Conservation (phyloP, 2,329 filamentous ascomycete species). For the Neurospora sp. region DNA sequence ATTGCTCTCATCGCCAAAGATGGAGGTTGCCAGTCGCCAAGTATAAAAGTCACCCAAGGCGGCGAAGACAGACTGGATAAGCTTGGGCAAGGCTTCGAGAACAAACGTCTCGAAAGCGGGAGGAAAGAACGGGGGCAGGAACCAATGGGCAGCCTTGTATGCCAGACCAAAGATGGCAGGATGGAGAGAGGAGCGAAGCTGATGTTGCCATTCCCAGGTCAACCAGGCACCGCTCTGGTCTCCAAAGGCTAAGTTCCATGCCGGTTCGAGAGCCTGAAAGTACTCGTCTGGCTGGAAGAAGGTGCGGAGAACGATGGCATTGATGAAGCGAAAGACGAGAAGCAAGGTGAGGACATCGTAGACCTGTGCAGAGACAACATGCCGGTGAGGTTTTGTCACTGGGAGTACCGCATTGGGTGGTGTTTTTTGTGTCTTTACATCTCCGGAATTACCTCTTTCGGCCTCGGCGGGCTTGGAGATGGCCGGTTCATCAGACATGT, state of each 20-base stretch:
- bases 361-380: constrained; percentile 23
- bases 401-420: not conserved
- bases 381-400: constrained; percentile 14
- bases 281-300: constrained; percentile 99
- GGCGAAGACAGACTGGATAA: constrained; percentile 67
- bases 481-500: not conserved
- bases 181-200: constrained; percentile 82
- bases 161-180: constrained; percentile 73
- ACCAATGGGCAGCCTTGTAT: constrained; percentile 52
- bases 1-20: constrained; percentile 58
- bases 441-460: not conserved
- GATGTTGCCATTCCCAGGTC: constrained; percentile 95
- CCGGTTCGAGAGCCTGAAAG: constrained; percentile 90
- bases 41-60: constrained; percentile 77
- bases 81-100: constrained; percentile 62
- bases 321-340: constrained; percentile 65
- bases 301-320: constrained; percentile 68
- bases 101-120: constrained; percentile 51
- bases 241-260: constrained; percentile 83
- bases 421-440: not conserved
- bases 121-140: constrained; percentile 37
- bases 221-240: constrained; percentile 71
- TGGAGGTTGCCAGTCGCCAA: constrained; percentile 65
- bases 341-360: constrained; percentile 29
- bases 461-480: not conserved